Conservation (phyloP, 2,329 filamentous ascomycete genomes). For the Trichoderma asperellum region DNA sequence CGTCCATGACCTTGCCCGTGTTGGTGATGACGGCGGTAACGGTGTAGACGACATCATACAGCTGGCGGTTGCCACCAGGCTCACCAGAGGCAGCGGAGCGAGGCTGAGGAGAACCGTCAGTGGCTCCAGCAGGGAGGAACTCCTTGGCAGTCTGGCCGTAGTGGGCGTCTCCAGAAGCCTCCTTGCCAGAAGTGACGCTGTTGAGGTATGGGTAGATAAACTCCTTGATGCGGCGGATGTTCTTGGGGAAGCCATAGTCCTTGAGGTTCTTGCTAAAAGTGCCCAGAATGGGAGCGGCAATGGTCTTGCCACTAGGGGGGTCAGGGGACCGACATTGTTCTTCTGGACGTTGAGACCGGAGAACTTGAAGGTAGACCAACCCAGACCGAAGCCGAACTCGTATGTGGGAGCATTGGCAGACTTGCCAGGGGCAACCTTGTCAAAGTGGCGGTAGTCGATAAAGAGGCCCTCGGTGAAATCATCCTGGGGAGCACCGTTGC, state of each 20-base stretch:
- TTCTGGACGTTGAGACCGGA: constrained; percentile 65
- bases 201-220: constrained; percentile 77
- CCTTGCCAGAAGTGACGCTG: constrained; percentile 59
- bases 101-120: constrained; percentile 60
- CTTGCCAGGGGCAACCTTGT: constrained; percentile 54
- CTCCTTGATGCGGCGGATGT: constrained; percentile 54
- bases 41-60: constrained; percentile 72
- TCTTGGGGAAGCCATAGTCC: constrained; percentile 70
- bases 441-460: constrained; percentile 73
- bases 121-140: constrained; percentile 64
- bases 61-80: constrained; percentile 65
- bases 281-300: constrained; percentile 66
- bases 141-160: constrained; percentile 62
- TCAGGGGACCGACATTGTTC: constrained; percentile 55
- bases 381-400: constrained; percentile 81
- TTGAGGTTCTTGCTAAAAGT: constrained; percentile 63
- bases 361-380: constrained; percentile 79
- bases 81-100: constrained; percentile 55
- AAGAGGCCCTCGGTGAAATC: constrained; percentile 79
- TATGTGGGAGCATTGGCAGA: constrained; percentile 63
- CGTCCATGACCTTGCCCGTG: constrained; percentile 65
- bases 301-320: constrained; percentile 64
- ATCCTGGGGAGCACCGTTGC: constrained; percentile 66
- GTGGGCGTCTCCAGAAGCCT: constrained; percentile 60
- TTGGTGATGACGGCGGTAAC: constrained; percentile 72